Base-by-base conservation (phyloP, 148 eudicot species). In the Rhododendron simsii region DNA sequence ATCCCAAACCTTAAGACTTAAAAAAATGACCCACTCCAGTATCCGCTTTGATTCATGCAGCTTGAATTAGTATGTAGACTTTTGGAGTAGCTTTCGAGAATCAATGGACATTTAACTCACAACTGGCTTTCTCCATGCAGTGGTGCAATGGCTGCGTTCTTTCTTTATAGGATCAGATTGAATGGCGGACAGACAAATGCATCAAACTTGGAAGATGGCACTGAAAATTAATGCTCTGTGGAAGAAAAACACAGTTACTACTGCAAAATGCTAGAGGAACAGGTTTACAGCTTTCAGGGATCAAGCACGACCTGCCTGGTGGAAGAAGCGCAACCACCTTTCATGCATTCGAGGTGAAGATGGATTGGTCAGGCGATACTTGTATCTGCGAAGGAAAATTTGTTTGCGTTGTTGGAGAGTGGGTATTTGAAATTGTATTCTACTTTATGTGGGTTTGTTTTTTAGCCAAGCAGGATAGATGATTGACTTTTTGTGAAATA, bases 81-180 rank as follows among this genome's bases (percentile, higher is more conserved):
- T 15, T 51, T 51, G 16, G 23, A 80, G 2, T 80, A 33, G 39
- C 41, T 16, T 26, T 80, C 3, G 1, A 26, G 33, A 21, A 74
- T 33, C 47, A 35, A 33, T 81, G 63, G 73, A 61, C 37, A 63
- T 71, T 37, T 77, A 23, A 76, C 83, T 83, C 30, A 87, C 77
- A 78, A 83, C 3, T 69, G 33, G 47, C 41, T 80, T 84, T 23
- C 39, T 51, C 69, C 74, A 13, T 86, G 84, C 89, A 87, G 89
- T 77, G 84, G 73, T 51, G 95, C 91, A 33, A 91, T 95, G 71
- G 90, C 92, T 73, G 95, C 92, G 78, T 96, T 96, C 93, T 96
- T 87, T 81, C 78, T 89, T 26, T 96, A 94, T 81, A 93, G 98
- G 92, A 89, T 94, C 87, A 85, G 80, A 11, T 85, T 48, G 81